Evolutionary conservation across 2,329 filamentous ascomycete species (phyloP), one percentile per base, ranked within the genome.

Genomic region (Xylaria digitata): DNA sequence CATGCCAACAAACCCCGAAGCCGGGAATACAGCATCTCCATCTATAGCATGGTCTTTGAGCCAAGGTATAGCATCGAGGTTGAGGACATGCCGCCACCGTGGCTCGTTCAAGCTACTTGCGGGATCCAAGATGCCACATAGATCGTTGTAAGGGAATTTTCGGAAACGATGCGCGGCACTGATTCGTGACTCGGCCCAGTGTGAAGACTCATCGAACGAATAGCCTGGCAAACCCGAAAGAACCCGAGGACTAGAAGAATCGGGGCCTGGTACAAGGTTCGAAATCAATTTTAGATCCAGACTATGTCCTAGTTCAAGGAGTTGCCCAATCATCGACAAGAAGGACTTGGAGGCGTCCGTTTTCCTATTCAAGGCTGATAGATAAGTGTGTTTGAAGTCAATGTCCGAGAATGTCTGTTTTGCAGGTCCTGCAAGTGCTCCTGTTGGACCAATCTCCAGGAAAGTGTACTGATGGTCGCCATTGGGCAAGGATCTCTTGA

Each of bases 161-260:
- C 61, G 42, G 52, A 63, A 63, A 46, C 61, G 61, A 40, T 63
- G 61, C 43, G 61, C 61, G 2, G 61, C 52, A 40, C 61, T 63
- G 1, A 63, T 19, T 17, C 61, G 61, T 15, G 52, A 50, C 34
- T 63, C 61, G 6, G 45, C 42, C 61, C 61, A 63, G 34, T 63
- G 52, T 49, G 61, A 63, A n/a, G 61, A 63, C 49, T 63, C 53
- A 32, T 63, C 61, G 23, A 63, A 63, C 11, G 49, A 52, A 43
- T 63, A 63, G 19, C 61, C 61, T 21, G 61, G 61, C 19, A 63
- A 32, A 43, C 57, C 52, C 9, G 30, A 30, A 50, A 63, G 43
- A 49, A 21, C 52, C 17, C 56, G 26, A 26, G 53, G 30, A 32
- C 11, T 43, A 40, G 30, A 26, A 15, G 6, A 17, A 19, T 15